phyloP scores from a whole-genome alignment of 202 grass and related monocot genomes.

The Tripidium arundinaceum region DNA sequence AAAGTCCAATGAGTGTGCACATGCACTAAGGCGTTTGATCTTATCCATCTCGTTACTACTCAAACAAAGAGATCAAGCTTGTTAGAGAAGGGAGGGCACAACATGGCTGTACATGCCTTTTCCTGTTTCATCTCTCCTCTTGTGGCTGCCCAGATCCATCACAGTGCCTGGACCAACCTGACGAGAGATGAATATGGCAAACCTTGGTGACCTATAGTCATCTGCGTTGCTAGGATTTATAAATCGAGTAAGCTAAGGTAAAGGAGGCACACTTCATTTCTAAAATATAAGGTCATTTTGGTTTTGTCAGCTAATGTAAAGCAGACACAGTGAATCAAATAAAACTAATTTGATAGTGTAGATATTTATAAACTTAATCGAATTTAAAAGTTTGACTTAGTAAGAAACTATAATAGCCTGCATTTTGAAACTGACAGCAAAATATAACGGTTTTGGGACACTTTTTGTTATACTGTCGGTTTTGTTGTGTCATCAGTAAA shows the following conservation, averaged over 20 bases:
- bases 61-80: neutral
- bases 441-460: too few species aligned
- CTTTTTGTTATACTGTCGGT: too few species aligned
- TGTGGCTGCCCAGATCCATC: neutral
- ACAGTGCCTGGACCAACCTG: neutral
- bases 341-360: too few species aligned
- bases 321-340: too few species aligned
- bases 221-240: neutral
- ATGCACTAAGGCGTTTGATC: neutral
- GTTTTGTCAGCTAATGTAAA: too few species aligned
- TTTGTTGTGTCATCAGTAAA: too few species aligned
- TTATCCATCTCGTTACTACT: slow-evolving; percentile 15
- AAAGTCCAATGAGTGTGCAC: neutral
- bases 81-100: neutral
- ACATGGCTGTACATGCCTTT: neutral
- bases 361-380: too few species aligned
- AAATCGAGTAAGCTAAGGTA: neutral
- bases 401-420: too few species aligned
- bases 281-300: too few species aligned
- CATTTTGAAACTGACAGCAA: too few species aligned
- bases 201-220: neutral
- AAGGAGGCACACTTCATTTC: too few species aligned
- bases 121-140: neutral
- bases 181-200: neutral
- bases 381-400: too few species aligned